Base-by-base conservation (phyloP, 768 basidiomycete genomes). In the Boletus huronensis region DNA sequence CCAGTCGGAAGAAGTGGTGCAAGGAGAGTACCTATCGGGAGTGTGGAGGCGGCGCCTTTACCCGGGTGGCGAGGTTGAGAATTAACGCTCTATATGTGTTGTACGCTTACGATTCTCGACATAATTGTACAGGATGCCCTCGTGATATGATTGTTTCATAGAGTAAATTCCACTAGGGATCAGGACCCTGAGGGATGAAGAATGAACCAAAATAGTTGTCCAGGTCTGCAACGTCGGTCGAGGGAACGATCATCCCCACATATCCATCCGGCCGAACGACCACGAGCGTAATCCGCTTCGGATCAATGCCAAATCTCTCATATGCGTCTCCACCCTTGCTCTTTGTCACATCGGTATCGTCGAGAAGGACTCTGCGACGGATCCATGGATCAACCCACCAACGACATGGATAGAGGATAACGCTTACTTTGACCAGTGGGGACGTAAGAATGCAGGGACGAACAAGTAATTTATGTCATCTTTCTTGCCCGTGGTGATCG, bases 11-110 rank as follows among this genome's bases (percentile, higher is more conserved):
- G 69, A 55, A 76, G 75, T 28, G 87, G 85, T 6, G 79, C 87
- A 5, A 74, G 87, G 60, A 75, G 87, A 53, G 86, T 90, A 25
- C 83, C 78, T 5, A 72, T 87, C n/a, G 80, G 82, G 57, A 87
- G 85, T 58, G 77, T 77, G 2, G 84, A 87, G 52, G 86, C 85
- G 5, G 82, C 82, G 5, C 69, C 76, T 6, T 68, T 70, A 11
- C 80, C 77, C 32, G 74, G 75, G 1, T 78, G 83, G 78, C 77
- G 77, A 64, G 77, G 76, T 16, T 83, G 62, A n/a, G n/a, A n/a
- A 70, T 47, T 9, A 35, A 51, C 13, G 14, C 21, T 6, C 35
- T 31, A 21, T 23, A 50, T 49, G 26, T 48, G 53, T 50, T 59
- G 19, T 69, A 53, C 54, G 49, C 41, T 56, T 51, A 62, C 56